Conservation (phyloP, 2,329 filamentous ascomycete species). For the Leptographium wingfieldii region DNA sequence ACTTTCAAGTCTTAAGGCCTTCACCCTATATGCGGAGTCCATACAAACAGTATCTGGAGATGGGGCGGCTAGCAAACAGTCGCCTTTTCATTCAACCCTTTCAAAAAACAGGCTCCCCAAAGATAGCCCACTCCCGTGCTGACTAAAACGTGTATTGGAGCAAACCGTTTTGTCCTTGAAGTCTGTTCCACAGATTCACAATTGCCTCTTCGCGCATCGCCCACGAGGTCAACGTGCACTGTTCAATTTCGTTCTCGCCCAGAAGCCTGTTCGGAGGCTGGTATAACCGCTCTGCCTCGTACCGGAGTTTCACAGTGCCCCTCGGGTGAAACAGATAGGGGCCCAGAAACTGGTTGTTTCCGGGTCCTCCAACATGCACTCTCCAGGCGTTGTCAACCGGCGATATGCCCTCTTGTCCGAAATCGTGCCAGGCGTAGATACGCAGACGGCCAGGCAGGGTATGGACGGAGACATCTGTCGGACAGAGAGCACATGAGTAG, state of each 20-base stretch:
- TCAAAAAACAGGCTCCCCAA: not conserved
- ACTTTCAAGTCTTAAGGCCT: not conserved
- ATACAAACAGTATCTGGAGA: no score
- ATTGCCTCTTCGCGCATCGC: not conserved
- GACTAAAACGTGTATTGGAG: not conserved
- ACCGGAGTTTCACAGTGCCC: not conserved
- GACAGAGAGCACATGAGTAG: slow-evolving; percentile 3
- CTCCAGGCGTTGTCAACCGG: not conserved
- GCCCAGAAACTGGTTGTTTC: slow-evolving; percentile 2
- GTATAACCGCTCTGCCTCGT: not conserved
- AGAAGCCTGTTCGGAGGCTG: not conserved
- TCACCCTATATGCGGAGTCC: no score
- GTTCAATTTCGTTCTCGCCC: not conserved
- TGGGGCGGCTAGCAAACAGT: no score
- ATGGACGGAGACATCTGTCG: slow-evolving; percentile 1
- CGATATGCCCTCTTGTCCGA: not conserved
- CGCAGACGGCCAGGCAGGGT: not conserved
- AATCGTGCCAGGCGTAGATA: slow-evolving; percentile 1
- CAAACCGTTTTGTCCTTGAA: not conserved
- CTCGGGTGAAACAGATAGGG: not conserved
- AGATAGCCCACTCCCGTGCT: no score
- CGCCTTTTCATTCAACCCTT: no score
- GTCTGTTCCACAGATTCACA: not conserved
- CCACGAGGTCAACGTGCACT: not conserved
- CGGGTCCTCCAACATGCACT: not conserved